Conservation (phyloP, 1,139 yeast genomes). For the Pichia sp. region DNA sequence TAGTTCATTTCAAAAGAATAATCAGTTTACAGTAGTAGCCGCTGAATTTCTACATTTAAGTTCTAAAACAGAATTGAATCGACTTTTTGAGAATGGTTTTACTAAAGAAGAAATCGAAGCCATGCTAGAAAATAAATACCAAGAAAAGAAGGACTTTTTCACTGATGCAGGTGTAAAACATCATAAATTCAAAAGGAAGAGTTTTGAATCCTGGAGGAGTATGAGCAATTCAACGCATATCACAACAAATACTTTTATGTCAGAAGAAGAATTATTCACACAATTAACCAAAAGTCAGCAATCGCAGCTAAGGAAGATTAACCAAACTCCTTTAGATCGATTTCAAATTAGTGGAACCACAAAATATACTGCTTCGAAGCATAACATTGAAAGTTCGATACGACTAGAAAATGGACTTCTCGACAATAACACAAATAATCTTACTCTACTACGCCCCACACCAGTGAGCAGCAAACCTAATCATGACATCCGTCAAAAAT, state of each 20-base stretch:
- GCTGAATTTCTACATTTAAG: conserved; percentile 27
- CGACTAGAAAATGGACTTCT: conserved; percentile 3
- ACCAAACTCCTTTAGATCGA: conserved; percentile 3
- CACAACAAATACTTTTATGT: conserved; percentile 6
- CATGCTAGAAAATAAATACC: conserved; percentile 26
- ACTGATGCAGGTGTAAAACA: conserved; percentile 19
- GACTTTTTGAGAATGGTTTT: conserved; percentile 15
- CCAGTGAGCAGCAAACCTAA: too few relatives aligned
- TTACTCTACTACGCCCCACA: too few relatives aligned
- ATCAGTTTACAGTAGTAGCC: conserved; percentile 28
- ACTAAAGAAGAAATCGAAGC: conserved; percentile 23
- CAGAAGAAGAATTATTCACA: conserved; percentile 10
- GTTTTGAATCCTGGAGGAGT: conserved; percentile 18
- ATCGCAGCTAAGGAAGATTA: conserved; percentile 5
- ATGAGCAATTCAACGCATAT: conserved; percentile 7
- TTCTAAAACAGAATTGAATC: conserved; percentile 22
- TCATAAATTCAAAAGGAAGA: conserved; percentile 26
- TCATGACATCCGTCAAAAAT: too few relatives aligned
- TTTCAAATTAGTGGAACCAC: background rate
- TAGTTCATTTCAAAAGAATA: conserved; percentile 26
- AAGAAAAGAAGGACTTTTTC: conserved; percentile 21
- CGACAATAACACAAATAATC: background rate
- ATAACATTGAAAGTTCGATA: too few relatives aligned
- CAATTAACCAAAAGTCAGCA: conserved; percentile 5
- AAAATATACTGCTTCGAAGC: too few relatives aligned